Evolutionary conservation across 2,329 filamentous ascomycete species (phyloP), one percentile per base, ranked within the genome.

Genomic region (Davidsoniella australis): DNA sequence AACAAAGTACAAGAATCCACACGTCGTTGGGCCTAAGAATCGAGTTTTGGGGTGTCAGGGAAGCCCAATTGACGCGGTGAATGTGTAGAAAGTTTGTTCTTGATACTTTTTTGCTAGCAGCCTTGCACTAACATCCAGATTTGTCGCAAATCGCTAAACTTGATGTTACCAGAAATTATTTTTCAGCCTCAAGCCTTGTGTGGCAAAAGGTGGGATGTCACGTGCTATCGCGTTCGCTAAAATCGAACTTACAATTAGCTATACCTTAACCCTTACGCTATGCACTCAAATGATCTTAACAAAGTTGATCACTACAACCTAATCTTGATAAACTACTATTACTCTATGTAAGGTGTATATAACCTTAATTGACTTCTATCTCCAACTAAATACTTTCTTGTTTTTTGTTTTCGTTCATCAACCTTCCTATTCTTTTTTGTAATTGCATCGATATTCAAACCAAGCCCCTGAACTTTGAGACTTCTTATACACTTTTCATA

Each of bases 181-280:
- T 53, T 53, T 53, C 45, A 53, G 44, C 48, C 44, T 41, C 38
- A 43, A 47, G 51, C 50, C 47, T 52, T 52, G 47, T 52, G 41
- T 49, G 41, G 47, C 47, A 39, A 7, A 45, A 29, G 8, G 39
- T 36, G 40, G 47, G 23, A 20, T 43, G 16, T 53, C 51, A 53
- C 51, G 51, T 50, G 51, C 36, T 14, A 29, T 24, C 51, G 51
- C 39, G 47, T 47, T n/a, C 29, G 39, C 24, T 23, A 18, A 38
- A 14, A 26, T 45, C 20, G 5, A 23, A 23, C 20, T 23, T 23
- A 5, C 5, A 23, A 23, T 5, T 5, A 4, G 5, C 20, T 23
- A 12, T 33, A 33, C 12, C 6, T 33, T 9, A 33, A 33, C 29
- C 29, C 29, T 33, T 9, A 33, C 9, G 3, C 29, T 33, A 33